Percentiles rank a stretch among this genome's conserved stretches.
These are phyloP conservation scores for Citrullus amarus DNA, from an alignment of 306 rosid species.

Conservation along the genomic window DNA sequence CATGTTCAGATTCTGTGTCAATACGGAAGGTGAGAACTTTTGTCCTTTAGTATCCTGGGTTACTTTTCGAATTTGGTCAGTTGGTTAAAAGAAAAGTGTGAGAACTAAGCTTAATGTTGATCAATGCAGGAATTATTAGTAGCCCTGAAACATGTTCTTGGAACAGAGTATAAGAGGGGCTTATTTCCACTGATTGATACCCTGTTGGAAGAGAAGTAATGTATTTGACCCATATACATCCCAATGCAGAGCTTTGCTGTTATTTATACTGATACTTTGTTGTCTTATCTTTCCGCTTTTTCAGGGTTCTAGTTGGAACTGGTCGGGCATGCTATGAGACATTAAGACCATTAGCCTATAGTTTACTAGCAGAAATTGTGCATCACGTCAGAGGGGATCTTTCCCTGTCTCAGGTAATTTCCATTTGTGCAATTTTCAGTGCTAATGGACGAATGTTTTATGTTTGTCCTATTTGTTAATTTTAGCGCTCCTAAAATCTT, in stretches of 20 bases:
- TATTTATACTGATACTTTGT: conserved; percentile 10
- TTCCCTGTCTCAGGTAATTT: conserved; percentile 66
- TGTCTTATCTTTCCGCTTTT: conserved; percentile 11
- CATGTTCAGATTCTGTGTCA: conserved; percentile 97
- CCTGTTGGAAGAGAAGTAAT: conserved; percentile 86
- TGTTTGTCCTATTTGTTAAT: not conserved
- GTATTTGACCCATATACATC: conserved; percentile 3
- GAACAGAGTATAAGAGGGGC: conserved; percentile 96
- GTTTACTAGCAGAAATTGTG: conserved; percentile 95
- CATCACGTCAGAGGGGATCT: conserved; percentile 96
- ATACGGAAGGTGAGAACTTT: conserved; percentile 64
- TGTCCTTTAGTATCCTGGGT: conserved; percentile 5
- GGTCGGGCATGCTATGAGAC: conserved; percentile 99
- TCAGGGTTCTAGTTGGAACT: conserved; percentile 88
- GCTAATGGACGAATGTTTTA: not conserved
- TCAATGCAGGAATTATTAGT: conserved; percentile 82
- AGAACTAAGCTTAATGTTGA: conserved; percentile 12
- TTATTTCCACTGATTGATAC: conserved; percentile 97
- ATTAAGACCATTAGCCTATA: conserved; percentile 89
- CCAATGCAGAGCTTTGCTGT: not conserved
- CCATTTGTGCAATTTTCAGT: not conserved
- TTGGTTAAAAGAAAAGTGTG: not conserved
- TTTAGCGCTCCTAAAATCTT: not conserved
- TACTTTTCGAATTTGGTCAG: not conserved
- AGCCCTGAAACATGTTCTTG: conserved; percentile 95